Conservation (phyloP, 495 filamentous ascomycete genomes). For the Neurospora pannonica region DNA sequence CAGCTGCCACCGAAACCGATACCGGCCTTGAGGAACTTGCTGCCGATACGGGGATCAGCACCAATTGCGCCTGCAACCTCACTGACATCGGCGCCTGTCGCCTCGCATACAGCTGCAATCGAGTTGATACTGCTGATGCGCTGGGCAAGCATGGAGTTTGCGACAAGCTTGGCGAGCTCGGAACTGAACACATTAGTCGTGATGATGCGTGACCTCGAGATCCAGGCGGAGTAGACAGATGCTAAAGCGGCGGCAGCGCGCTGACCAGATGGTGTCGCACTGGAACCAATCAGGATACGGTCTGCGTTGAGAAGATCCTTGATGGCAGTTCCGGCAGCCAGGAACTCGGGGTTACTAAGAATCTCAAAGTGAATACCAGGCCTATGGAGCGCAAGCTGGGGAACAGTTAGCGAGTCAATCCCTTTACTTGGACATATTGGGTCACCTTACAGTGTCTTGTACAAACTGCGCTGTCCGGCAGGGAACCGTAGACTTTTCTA, state of each 20-base stretch:
- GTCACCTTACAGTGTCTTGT: constrained; percentile 46
- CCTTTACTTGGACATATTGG: not conserved
- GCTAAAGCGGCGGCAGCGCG: constrained; percentile 53
- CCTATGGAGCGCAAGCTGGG: constrained; percentile 32
- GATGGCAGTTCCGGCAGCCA: constrained; percentile 69
- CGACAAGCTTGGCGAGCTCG: constrained; percentile 67
- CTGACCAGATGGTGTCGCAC: constrained; percentile 42
- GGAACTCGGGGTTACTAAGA: constrained; percentile 73
- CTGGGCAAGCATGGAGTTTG: constrained; percentile 73
- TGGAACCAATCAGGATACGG: constrained; percentile 67
- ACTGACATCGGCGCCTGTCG: constrained; percentile 62
- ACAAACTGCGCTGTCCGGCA: constrained; percentile 64
- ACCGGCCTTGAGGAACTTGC: constrained; percentile 63
- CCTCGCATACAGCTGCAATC: constrained; percentile 67
- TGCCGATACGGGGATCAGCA: constrained; percentile 60
- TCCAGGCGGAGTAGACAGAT: constrained; percentile 60
- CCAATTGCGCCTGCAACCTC: constrained; percentile 60
- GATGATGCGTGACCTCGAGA: constrained; percentile 53
- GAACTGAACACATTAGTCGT: constrained; percentile 68
- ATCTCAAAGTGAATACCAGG: constrained; percentile 62
- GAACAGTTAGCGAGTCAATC: not conserved
- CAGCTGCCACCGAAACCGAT: constrained; percentile 71
- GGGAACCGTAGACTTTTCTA: constrained; percentile 76
- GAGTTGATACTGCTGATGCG: constrained; percentile 75
- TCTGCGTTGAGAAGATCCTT: constrained; percentile 61